These are phyloP conservation scores for Paramarasmius palmivorus DNA, from an alignment of 1,284 basidiomycete species.

Conservation along the genomic window DNA sequence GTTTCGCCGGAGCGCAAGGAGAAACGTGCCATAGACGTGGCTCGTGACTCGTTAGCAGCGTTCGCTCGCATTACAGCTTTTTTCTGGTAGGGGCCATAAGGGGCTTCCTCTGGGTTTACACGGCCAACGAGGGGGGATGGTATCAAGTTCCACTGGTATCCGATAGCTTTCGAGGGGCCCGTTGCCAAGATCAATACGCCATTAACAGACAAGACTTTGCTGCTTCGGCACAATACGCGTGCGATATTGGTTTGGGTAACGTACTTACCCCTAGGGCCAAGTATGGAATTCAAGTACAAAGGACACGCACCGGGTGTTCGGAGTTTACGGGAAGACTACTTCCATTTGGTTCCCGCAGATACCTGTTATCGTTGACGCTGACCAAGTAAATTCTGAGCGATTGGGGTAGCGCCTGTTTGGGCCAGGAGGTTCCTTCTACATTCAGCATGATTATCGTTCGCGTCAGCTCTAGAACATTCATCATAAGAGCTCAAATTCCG, in stretches of 20 bases:
- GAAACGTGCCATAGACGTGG: conserved; percentile 59
- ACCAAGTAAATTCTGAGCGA: conserved; percentile 98
- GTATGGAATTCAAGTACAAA: conserved; percentile 99
- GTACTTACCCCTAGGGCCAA: conserved; percentile 95
- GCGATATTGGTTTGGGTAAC: conserved; percentile 97
- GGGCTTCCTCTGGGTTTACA: no score
- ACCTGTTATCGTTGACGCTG: conserved; percentile 93
- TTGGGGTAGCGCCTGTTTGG: conserved; percentile 97
- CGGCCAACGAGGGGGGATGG: conserved; percentile 98
- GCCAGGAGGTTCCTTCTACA: conserved; percentile 99
- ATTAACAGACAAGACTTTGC: conserved; percentile 84
- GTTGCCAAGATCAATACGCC: conserved; percentile 89
- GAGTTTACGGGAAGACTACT: conserved; percentile 90
- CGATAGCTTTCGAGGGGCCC: conserved; percentile 95
- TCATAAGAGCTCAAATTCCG: conserved; percentile 95
- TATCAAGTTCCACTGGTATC: conserved; percentile 97
- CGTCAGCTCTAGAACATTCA: conserved; percentile 99
- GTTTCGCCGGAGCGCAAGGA: conserved; percentile 75
- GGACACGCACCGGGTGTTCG: conserved; percentile 99
- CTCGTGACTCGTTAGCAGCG: conserved; percentile 27
- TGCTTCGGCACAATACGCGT: conserved; percentile 93
- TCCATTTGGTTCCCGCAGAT: conserved; percentile 95
- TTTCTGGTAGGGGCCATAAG: no score
- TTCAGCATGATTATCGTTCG: conserved; percentile 97
- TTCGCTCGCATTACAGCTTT: conserved; percentile 27